Evolutionary conservation across 163 green algal genomes (phyloP), one percentile per base, ranked within the genome.

Genomic region (Prototheca cutis): DNA sequence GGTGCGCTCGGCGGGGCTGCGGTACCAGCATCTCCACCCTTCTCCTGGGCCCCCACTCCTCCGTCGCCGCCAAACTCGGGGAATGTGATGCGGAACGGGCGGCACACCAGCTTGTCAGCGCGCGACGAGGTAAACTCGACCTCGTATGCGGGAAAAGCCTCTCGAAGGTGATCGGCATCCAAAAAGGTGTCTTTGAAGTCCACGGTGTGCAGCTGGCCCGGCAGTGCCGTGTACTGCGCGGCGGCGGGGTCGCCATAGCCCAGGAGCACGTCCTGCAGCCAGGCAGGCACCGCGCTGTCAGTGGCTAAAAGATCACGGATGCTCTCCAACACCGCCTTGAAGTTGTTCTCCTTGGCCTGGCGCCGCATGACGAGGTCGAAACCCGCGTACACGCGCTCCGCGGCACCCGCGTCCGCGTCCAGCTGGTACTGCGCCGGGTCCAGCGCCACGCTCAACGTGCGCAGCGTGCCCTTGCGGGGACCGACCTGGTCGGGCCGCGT

Each of bases 321-420:
- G 65, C 72, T 87, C 74, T 95, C 87, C 40, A 99, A 80, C 66
- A 99, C 87, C 2, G 90, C 82, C 79, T 95, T 95, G 82, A 97
- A 99, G 79, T 99, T 99, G 81, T 98, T 99, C 71, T 98, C 92
- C 73, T 80, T 93, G 32, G 85, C 64, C 66, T 94, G 88, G 15
- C 87, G 59, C 24, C 87, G 74, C 72, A 97, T 76, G 25, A 96
- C 40, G 36, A 97, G 47, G 65, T 96, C 95, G 77, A 96, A 94
- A 3, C 67, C 78, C 23, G 59, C 53, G 73, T 95, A 96, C 29
- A 93, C 25, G 10, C 17, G 24, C 28, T 13, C 39, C 2, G 40
- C 27, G 7, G 3, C 18, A 15, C 29, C 13, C 24, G 7, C 52
- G 5, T 58, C 49, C 2, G 2, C 31, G 28, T 61, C 53, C 29